These are phyloP conservation scores for Trypanosoma scelopori DNA, from an alignment of 208 protist species.

Conservation along the genomic window DNA sequence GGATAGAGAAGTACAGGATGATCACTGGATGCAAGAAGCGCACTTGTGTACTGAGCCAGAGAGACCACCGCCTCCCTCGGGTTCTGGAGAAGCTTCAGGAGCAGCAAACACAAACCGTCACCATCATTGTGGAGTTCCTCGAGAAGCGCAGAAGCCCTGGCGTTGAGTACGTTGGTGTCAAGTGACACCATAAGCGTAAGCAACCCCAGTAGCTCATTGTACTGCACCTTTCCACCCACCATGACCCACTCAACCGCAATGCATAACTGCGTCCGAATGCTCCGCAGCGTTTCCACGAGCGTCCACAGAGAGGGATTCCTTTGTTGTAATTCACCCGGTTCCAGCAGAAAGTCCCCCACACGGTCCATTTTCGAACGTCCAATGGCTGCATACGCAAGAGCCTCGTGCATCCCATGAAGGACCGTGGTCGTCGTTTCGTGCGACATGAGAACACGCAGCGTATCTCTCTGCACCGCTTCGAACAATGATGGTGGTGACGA, in stretches of 20 bases:
- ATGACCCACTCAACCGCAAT: conserved; percentile 58
- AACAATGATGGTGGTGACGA: conserved; percentile 24
- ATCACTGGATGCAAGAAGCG: conserved; percentile 22
- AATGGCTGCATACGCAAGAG: conserved; percentile 45
- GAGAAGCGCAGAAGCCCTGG: conserved; percentile 21
- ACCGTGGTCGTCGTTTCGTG: background rate
- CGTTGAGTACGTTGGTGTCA: conserved; percentile 27
- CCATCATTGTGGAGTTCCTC: conserved; percentile 35
- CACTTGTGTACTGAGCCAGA: conserved; percentile 28
- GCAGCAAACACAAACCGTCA: conserved; percentile 39
- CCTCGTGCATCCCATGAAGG: conserved; percentile 30
- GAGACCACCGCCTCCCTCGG: conserved; percentile 26
- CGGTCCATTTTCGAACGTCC: conserved; percentile 12
- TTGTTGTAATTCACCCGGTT: conserved; percentile 39
- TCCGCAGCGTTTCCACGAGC: conserved; percentile 56
- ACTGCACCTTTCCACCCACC: conserved; percentile 40
- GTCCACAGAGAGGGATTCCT: conserved; percentile 38
- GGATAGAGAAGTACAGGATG: background rate
- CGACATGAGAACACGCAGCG: background rate
- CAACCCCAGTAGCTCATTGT: conserved; percentile 53
- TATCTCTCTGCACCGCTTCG: conserved; percentile 18
- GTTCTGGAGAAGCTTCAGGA: conserved; percentile 44
- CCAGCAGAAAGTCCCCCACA: background rate
- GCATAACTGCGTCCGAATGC: conserved; percentile 41
- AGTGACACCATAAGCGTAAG: conserved; percentile 58